Conservation (phyloP, 2,329 filamentous ascomycete species). For the Fusarium dimerum region DNA sequence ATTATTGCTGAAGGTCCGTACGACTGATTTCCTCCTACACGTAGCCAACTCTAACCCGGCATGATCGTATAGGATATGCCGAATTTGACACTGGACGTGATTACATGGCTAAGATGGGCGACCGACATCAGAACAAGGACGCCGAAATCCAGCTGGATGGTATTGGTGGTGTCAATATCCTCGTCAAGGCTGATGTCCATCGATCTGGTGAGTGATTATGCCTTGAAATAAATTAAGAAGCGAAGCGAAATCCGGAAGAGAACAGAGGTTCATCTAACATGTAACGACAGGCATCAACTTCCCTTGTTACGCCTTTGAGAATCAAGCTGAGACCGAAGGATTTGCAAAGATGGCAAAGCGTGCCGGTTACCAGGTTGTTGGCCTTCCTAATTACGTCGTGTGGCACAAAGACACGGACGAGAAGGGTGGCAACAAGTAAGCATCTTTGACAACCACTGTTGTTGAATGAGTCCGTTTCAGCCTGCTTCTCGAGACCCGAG, state of each 20-base stretch:
- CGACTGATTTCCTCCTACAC: neutral
- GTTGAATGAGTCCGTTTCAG: slow-evolving; percentile 3
- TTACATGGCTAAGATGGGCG: slow-evolving; percentile 88
- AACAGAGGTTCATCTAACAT: slow-evolving; percentile 24
- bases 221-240: neutral
- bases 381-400: slow-evolving; percentile 94
- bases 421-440: slow-evolving; percentile 75
- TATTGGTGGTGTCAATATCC: slow-evolving; percentile 94
- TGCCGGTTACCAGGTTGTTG: slow-evolving; percentile 88
- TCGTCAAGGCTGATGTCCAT: slow-evolving; percentile 97
- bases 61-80: slow-evolving; percentile 70
- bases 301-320: slow-evolving; percentile 93
- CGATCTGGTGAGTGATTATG: slow-evolving; percentile 65
- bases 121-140: slow-evolving; percentile 90
- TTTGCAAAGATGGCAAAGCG: slow-evolving; percentile 99
- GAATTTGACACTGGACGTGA: slow-evolving; percentile 88
- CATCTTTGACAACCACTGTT: neutral
- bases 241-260: neutral
- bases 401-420: slow-evolving; percentile 98
- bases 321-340: slow-evolving; percentile 97
- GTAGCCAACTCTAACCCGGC: slow-evolving; percentile 8
- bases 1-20: slow-evolving; percentile 82
- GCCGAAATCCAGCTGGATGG: slow-evolving; percentile 91
- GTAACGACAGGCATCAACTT: slow-evolving; percentile 82
- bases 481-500: neutral